These are phyloP conservation scores for Cucumis hystrix DNA, from an alignment of 306 rosid species.

Conservation along the genomic window DNA sequence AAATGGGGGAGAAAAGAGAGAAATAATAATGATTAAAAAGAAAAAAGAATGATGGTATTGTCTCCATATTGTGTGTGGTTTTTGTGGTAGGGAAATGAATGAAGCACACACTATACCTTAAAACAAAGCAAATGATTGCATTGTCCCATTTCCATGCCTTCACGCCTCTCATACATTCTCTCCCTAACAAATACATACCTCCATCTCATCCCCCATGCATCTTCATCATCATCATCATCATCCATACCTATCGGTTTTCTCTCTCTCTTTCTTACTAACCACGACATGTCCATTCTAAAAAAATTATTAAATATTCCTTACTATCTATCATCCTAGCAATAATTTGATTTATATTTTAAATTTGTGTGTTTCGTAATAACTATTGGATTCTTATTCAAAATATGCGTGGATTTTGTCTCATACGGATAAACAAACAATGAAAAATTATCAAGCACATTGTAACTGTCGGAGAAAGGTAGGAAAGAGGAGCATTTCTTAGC, in stretches of 20 bases:
- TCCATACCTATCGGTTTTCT: background rate
- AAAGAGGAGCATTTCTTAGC: no score
- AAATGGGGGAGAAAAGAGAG: background rate
- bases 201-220: background rate
- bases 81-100: constrained; percentile 1
- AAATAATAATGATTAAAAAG: background rate
- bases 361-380: background rate
- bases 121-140: constrained; percentile 8
- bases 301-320: no score
- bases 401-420: no score
- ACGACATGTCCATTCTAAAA: background rate
- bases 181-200: background rate
- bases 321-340: no score
- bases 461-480: background rate
- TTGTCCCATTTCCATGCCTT: constrained; percentile 6
- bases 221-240: background rate
- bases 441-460: background rate
- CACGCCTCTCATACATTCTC: constrained; percentile 6
- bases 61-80: background rate
- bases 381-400: background rate
- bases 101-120: constrained; percentile 4
- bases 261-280: background rate
- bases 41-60: background rate
- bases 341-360: no score
- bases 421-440: no score